These are phyloP conservation scores for Pseudocercospora cruenta DNA, from an alignment of 2,329 filamentous ascomycete species.

Conservation along the genomic window DNA sequence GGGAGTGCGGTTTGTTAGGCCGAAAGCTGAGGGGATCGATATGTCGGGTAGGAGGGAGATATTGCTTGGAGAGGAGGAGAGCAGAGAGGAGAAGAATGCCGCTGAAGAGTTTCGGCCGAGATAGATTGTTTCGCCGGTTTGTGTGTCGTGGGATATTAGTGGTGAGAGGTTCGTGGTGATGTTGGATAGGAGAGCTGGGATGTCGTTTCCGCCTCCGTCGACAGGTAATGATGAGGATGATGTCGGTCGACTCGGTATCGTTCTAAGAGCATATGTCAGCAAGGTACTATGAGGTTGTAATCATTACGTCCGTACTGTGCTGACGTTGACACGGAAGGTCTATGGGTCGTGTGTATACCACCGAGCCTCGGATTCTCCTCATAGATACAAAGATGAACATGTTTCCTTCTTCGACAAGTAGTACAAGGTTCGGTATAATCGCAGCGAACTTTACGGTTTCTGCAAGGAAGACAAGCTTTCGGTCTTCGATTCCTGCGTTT, in stretches of 20 bases:
- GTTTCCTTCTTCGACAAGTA: conserved; percentile 10
- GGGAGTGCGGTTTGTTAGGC: conserved; percentile 11
- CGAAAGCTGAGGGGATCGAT: conserved; percentile 10
- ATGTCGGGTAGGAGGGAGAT: neutral
- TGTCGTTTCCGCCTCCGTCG: neutral
- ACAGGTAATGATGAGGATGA: neutral
- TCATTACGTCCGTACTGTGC: neutral
- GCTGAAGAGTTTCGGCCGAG: conserved; percentile 8
- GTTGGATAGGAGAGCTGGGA: neutral
- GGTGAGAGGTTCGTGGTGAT: conserved; percentile 4
- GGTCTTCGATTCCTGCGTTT: conserved; percentile 14
- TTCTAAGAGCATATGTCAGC: neutral
- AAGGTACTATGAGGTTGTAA: neutral
- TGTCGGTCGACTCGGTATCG: neutral
- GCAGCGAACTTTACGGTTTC: conserved; percentile 13
- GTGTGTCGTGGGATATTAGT: neutral
- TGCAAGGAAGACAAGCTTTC: conserved; percentile 14
- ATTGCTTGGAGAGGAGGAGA: neutral
- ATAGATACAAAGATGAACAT: conserved; percentile 15
- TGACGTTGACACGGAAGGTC: neutral
- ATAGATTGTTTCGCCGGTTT: conserved; percentile 16
- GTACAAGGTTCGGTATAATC: conserved; percentile 14
- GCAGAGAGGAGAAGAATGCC: conserved; percentile 9
- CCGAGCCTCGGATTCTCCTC: conserved; percentile 8
- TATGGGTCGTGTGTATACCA: neutral